Evolutionary conservation across 768 basidiomycete genomes (phyloP), one percentile per base, ranked within the genome.

Genomic region (Scleroderma bovista): DNA sequence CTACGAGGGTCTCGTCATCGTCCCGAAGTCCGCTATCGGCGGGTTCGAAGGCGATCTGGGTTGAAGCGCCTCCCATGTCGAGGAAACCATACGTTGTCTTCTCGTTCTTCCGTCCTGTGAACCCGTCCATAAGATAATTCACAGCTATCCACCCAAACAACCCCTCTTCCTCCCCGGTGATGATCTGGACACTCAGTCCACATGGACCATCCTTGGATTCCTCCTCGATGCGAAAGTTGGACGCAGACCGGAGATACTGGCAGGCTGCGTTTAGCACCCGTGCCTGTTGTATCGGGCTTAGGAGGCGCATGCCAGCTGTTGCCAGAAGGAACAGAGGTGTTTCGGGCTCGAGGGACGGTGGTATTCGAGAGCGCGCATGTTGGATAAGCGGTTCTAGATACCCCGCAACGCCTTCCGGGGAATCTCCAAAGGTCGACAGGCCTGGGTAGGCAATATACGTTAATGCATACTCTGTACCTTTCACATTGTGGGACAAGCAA

Each of bases 61-160:
- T 98, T 13, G 94, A 97, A 16, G 96, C 96, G 22, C 96, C 95
- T 46, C 96, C 96, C 96, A 98, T 99, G 65, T 99, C 96, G 56
- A 99, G 74, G 67, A 99, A 99, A 6, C 96, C 96, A 61, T 92
- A 98, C 4, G 95, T 97, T 32, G 44, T 45, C 44, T 33, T 45
- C 13, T 33, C 44, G 19, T 31, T 33, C 47, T 66, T 71, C 0
- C 68, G 66, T 10, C 76, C 75, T 1, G 73, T 74, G 61, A 99
- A 99, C 2, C 94, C 95, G 61, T 98, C 89, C 91, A 97, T 94
- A 44, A 98, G 83, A 66, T 99, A 98, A 69, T 98, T 99, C 59
- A 98, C 93, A 0, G 94, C 93, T 50, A 99, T 93, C 96, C 96
- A 99, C 0, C 96, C 96, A 68, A 93, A 98, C 38, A 98, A 72